Percentiles rank a stretch among this genome's conserved stretches.
phyloP scores from a whole-genome alignment of 306 rosid genomes.

The Hylodesmum podocarpum region DNA sequence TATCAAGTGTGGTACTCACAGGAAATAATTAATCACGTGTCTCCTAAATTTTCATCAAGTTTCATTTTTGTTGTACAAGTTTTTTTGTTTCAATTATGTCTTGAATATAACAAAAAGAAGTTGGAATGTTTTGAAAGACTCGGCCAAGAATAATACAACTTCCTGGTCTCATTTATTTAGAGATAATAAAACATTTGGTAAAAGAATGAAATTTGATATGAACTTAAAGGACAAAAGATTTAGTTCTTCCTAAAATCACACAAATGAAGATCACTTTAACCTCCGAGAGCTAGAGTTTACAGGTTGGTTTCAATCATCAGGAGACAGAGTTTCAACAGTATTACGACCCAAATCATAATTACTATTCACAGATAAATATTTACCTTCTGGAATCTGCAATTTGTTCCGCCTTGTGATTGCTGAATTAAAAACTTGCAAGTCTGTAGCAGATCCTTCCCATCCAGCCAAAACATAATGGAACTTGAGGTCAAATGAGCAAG shows the following conservation, averaged over 20 bases:
- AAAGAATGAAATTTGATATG: neutral
- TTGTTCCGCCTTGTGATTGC: conserved; percentile 74
- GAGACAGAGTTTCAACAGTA: neutral
- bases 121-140: neutral
- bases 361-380: conserved; percentile 14
- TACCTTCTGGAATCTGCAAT: conserved; percentile 81
- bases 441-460: conserved; percentile 96
- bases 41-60: conserved; percentile 6
- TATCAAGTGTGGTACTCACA: neutral
- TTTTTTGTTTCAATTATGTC: neutral
- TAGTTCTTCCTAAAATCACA: neutral
- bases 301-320: neutral
- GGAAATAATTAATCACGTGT: neutral
- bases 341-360: conserved; percentile 8
- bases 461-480: conserved; percentile 92
- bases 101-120: conserved; percentile 4
- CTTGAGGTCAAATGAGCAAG: conserved; percentile 89
- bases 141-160: neutral
- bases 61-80: neutral
- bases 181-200: neutral
- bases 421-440: conserved; percentile 79
- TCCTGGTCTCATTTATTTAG: neutral
- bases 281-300: neutral
- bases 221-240: neutral
- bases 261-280: neutral